Evolutionary conservation across 139 green algal species (phyloP), one percentile per base, ranked within the genome.

Genomic region (Auxenochlorella pyrenoidosa): DNA sequence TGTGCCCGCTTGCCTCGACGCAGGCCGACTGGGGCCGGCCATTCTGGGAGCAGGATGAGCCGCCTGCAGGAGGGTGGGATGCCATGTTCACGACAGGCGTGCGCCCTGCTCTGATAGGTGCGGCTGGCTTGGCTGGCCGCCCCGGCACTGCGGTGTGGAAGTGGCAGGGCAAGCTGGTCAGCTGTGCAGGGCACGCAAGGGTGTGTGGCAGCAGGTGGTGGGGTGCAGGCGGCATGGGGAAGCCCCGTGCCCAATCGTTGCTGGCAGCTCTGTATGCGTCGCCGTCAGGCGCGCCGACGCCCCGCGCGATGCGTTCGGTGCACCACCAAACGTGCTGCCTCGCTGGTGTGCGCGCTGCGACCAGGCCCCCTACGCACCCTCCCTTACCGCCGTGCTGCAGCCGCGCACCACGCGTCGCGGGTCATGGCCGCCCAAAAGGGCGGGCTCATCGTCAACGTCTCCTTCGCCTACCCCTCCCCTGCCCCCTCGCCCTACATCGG

Each of bases 361-460:
- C n/a, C n/a, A n/a, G n/a, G n/a, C n/a, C n/a, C n/a, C n/a, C n/a
- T n/a, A n/a, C n/a, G n/a, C n/a, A n/a, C n/a, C n/a, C n/a, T n/a
- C 32, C 4, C 70, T 0, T n/a, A 28, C 36, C 32, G 1, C 34
- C 24, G n/a, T n/a, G n/a, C n/a, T n/a, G 36, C 79, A 84, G 79
- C 79, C 28, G 72, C 79, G 12, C 41, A 58, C 24, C 79, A 84
- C 30, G 79, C 79, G 3, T 59, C 79, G 28, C 79, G 58, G 24
- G 1, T 84, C 1, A 84, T 84, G 79, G 59, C 79, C 3, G 38
- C 36, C 5, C 79, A 84, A 32, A 18, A 63, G 36, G 41, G 79
- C 79, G 79, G 59, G 19, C 58, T 84, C 3, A 84, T 84, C 72
- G 79, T 84, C 18, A 84, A 84, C 40, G 79, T 84, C 2, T 43